phyloP scores from a whole-genome alignment of 192 early-diverging fungal genomes.

The Coemansia sp. region DNA sequence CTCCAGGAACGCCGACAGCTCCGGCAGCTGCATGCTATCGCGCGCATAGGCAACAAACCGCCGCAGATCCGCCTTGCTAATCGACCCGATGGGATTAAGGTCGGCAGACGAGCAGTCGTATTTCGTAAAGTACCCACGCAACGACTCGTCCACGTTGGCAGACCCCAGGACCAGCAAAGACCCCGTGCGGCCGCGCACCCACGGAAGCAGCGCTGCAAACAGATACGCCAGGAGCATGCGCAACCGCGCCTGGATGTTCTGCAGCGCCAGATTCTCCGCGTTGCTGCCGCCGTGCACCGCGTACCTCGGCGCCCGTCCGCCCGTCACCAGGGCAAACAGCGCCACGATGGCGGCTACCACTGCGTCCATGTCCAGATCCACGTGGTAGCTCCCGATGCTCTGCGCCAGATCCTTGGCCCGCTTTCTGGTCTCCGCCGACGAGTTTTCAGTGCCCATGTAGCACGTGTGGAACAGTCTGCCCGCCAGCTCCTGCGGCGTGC shows the following conservation, averaged over 20 bases:
- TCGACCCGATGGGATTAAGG: conserved; percentile 94
- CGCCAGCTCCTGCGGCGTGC: conserved; percentile 77
- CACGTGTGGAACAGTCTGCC: conserved; percentile 86
- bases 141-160: conserved; percentile 96
- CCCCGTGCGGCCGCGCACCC: conserved; percentile 63
- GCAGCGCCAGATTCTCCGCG: conserved; percentile 90
- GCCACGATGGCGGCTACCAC: conserved; percentile 70
- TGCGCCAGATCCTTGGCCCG: conserved; percentile 79
- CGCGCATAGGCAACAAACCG: conserved; percentile 74
- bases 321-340: conserved; percentile 74
- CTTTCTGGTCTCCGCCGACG: conserved; percentile 74
- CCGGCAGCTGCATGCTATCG: conserved; percentile 61
- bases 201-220: conserved; percentile 93
- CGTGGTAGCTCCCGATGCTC: conserved; percentile 87
- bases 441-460: conserved; percentile 95
- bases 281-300: conserved; percentile 79
- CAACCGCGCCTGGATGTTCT: conserved; percentile 94
- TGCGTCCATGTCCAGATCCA: conserved; percentile 84
- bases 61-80: conserved; percentile 84
- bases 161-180: conserved; percentile 89
- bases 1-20: conserved; percentile 73
- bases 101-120: conserved; percentile 98
- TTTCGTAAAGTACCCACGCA: conserved; percentile 97
- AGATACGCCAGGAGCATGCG: conserved; percentile 95
- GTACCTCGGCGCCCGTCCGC: conserved; percentile 69